Percentiles rank a stretch among this genome's conserved stretches.
These are phyloP conservation scores for Aspergillus nomiae DNA, from an alignment of 2,329 filamentous ascomycete species.

Conservation along the genomic window DNA sequence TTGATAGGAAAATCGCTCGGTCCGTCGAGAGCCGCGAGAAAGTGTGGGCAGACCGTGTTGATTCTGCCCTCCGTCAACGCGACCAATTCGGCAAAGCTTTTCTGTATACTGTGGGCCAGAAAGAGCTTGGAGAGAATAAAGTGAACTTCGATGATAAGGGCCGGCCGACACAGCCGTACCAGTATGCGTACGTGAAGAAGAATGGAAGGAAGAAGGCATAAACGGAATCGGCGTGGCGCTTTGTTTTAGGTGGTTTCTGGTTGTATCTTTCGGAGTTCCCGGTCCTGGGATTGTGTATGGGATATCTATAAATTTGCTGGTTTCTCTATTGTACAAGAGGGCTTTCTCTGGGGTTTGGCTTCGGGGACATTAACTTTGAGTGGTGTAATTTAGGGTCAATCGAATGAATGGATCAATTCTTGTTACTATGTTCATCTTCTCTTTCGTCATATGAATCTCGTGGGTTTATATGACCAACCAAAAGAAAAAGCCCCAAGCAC, in stretches of 20 bases:
- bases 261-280: neutral
- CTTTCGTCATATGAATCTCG: neutral
- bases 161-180: slow-evolving; percentile 35
- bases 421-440: neutral
- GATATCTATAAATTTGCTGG: neutral
- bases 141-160: slow-evolving; percentile 26
- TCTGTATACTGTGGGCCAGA: slow-evolving; percentile 45
- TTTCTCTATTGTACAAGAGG: neutral
- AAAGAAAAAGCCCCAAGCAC: neutral
- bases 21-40: slow-evolving; percentile 46
- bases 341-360: neutral
- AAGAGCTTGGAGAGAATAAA: slow-evolving; percentile 36
- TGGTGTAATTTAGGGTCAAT: neutral
- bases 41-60: slow-evolving; percentile 45
- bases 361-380: neutral
- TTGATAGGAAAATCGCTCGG: slow-evolving; percentile 43
- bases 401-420: neutral
- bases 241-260: neutral
- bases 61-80: slow-evolving; percentile 43
- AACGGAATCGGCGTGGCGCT: neutral
- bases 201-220: neutral
- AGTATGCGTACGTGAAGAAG: slow-evolving; percentile 38
- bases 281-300: neutral
- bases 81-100: slow-evolving; percentile 44
- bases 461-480: neutral